Percentiles rank a stretch among this genome's conserved stretches.
Conservation (phyloP, 2,329 filamentous ascomycete species). For the Diaporthe amygdali region DNA sequence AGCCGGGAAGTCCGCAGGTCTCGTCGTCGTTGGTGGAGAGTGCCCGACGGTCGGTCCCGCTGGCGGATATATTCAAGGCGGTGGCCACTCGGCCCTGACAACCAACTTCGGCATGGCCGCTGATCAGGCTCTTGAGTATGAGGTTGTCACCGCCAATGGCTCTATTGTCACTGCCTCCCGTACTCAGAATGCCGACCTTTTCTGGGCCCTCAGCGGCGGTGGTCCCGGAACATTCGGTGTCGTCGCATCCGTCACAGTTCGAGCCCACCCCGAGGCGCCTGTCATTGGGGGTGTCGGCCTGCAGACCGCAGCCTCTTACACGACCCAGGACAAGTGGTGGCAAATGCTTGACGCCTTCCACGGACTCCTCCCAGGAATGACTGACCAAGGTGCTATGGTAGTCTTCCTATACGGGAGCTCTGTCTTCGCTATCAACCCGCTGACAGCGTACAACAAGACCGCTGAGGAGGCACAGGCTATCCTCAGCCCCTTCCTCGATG, state of each 20-base stretch:
- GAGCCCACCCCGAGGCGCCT: constrained; percentile 26
- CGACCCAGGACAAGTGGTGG: constrained; percentile 28
- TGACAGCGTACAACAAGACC: constrained; percentile 36
- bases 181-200: constrained; percentile 49
- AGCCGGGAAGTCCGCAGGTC: constrained; percentile 48
- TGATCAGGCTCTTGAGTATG: constrained; percentile 52
- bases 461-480: constrained; percentile 32
- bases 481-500: constrained; percentile 37
- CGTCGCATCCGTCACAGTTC: constrained; percentile 34
- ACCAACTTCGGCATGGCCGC: constrained; percentile 54
- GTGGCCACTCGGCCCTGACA: constrained; percentile 58
- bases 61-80: constrained; percentile 53
- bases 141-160: constrained; percentile 53
- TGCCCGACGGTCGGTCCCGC: constrained; percentile 52
- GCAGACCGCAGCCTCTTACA: constrained; percentile 27
- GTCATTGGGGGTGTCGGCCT: constrained; percentile 29
- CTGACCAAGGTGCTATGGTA: constrained; percentile 31
- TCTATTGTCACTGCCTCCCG: constrained; percentile 44
- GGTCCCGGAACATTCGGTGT: constrained; percentile 43
- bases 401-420: constrained; percentile 30
- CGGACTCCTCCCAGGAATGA: constrained; percentile 31
- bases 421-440: constrained; percentile 30
- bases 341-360: constrained; percentile 31
- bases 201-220: constrained; percentile 53
- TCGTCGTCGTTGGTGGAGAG: constrained; percentile 34